These are phyloP conservation scores for Boletus edulis DNA, from an alignment of 768 basidiomycete species.

Conservation along the genomic window DNA sequence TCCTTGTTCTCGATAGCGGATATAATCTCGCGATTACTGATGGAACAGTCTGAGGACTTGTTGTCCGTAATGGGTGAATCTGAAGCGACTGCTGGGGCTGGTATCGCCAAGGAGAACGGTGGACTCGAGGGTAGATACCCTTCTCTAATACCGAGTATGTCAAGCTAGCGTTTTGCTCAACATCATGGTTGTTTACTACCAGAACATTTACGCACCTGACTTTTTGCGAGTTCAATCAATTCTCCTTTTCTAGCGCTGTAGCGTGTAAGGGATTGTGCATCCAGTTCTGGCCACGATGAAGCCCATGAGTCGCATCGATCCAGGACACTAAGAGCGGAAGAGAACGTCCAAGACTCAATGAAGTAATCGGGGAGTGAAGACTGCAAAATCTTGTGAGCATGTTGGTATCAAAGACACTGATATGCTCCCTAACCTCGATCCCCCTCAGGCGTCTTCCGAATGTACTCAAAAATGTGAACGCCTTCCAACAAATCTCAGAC, in stretches of 20 bases:
- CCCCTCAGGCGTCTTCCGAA: slow-evolving; percentile 77
- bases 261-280: slow-evolving; percentile 44
- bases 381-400: slow-evolving; percentile 34
- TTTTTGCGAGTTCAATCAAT: slow-evolving; percentile 81
- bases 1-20: slow-evolving; percentile 53
- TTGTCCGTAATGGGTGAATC: slow-evolving; percentile 20
- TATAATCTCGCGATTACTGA: slow-evolving; percentile 63
- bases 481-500: slow-evolving; percentile 69
- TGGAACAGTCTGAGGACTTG: slow-evolving; percentile 27
- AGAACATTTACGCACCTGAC: slow-evolving; percentile 57
- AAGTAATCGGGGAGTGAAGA: slow-evolving; percentile 63
- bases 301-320: slow-evolving; percentile 79
- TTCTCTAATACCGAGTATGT: slow-evolving; percentile 72
- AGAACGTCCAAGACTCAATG: slow-evolving; percentile 92
- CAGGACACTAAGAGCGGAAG: slow-evolving; percentile 80
- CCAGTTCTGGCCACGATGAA: slow-evolving; percentile 39
- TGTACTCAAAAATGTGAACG: slow-evolving; percentile 68
- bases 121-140: slow-evolving; percentile 69
- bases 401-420: not conserved
- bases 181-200: not conserved
- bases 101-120: slow-evolving; percentile 66
- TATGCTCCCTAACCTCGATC: slow-evolving; percentile 53
- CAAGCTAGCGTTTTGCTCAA: slow-evolving; percentile 53
- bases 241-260: slow-evolving; percentile 86
- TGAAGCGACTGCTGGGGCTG: slow-evolving; percentile 8